Conservation (phyloP, 2,329 filamentous ascomycete genomes). For the Fusarium foetens region DNA sequence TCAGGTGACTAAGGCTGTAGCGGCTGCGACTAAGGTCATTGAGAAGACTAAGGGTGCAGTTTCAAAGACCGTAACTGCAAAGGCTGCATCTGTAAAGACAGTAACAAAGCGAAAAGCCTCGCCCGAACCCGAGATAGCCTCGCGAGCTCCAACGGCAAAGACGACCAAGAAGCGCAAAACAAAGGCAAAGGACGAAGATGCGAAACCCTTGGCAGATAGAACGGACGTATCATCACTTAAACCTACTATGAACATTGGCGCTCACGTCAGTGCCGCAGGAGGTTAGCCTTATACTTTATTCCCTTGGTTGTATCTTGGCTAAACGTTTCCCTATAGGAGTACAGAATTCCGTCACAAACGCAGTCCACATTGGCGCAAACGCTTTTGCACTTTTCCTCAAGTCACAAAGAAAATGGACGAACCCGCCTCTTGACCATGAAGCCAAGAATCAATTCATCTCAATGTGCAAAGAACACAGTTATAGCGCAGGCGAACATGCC, state of each 20-base stretch:
- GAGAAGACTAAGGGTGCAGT: slow-evolving; percentile 44
- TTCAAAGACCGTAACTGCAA: slow-evolving; percentile 39
- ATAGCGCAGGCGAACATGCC: slow-evolving; percentile 76
- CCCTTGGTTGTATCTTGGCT: slow-evolving; percentile 9
- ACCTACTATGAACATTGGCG: slow-evolving; percentile 82
- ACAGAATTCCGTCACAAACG: slow-evolving; percentile 85
- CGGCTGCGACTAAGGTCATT: slow-evolving; percentile 38
- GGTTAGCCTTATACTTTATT: slow-evolving; percentile 65
- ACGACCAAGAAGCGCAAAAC: slow-evolving; percentile 57
- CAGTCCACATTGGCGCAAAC: slow-evolving; percentile 85
- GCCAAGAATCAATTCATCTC: slow-evolving; percentile 75
- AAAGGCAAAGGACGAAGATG: slow-evolving; percentile 53
- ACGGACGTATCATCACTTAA: slow-evolving; percentile 72
- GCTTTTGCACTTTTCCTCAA: slow-evolving; percentile 96
- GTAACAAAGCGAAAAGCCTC: slow-evolving; percentile 49
- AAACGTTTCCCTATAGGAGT: slow-evolving; percentile 67
- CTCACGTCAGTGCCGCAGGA: slow-evolving; percentile 90
- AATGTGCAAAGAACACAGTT: slow-evolving; percentile 74
- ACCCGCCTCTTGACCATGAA: slow-evolving; percentile 77
- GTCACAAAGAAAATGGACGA: slow-evolving; percentile 94
- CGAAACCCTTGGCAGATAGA: slow-evolving; percentile 73
- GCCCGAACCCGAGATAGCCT: slow-evolving; percentile 34
- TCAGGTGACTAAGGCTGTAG: slow-evolving; percentile 24
- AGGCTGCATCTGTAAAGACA: slow-evolving; percentile 38
- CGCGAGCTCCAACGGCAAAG: slow-evolving; percentile 38